Evolutionary conservation across 106 monocot genomes (phyloP), one percentile per base, ranked within the genome.

Genomic region (Dendrobium chrysotoxum): DNA sequence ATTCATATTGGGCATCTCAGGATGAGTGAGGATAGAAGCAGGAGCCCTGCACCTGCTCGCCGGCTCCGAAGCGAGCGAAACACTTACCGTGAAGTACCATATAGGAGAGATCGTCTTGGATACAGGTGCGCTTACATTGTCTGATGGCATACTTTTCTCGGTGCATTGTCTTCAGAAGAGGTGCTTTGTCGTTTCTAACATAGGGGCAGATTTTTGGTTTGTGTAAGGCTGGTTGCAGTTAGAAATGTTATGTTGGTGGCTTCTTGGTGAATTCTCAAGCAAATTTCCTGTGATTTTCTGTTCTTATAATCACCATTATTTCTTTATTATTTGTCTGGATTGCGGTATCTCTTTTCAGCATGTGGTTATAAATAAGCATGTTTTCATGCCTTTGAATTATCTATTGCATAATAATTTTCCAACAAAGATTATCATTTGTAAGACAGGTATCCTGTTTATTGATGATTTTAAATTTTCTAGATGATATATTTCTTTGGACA

Each of bases 1-100:
- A 25, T 17, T 70, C 11, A 12, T 5, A 25, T 30, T 67, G 77
- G 45, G 82, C 31, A 35, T 83, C 18, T 68, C 78, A 78, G 54
- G 16, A 87, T 87, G 87, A 87, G 87, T 53, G 75, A 53, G 72
- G 78, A 87, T 55, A 84, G 84, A 75, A 87, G 87, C 83, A 84
- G 84, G 75, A 87, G 83, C 78, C 81, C 81, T 79, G 79, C 87
- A 23, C 78, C 78, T 47, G 78, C 72, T n/a, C 85, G 85, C 16
- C 82, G 85, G 53, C 75, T 88, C 8, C 88, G 83, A 50, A 83
- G 80, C 17, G 86, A 86, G 81, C 89, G 89, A 50, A 45, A 57
- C 7, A 84, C 83, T 7, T 77, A 82, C 28, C 89, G 89, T 61
- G 84, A 84, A 50, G 86, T 86, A n/a, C 89, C 89, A 12, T 89